Evolutionary conservation across 805 yeast genomes (phyloP), one percentile per base, ranked within the genome.

Genomic region (Phaffomyces opuntiae): DNA sequence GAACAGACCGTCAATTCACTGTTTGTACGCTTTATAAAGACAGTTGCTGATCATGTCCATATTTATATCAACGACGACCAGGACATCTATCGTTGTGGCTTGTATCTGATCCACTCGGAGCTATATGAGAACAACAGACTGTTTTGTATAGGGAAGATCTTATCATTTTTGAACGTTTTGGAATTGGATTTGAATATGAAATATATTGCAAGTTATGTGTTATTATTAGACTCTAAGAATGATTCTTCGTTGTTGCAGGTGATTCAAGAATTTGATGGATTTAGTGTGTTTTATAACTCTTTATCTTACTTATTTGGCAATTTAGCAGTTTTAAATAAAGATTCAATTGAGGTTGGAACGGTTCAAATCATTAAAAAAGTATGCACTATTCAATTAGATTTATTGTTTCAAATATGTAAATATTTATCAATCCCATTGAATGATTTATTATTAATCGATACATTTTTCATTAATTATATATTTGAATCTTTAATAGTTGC

Each of bases 371-470:
- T 52, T 38, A 64, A 64, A 42, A 66, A 70, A 49, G 56, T 72
- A 3, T 67, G 72, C 7, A 63, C 70, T 1, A 66, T 73, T 6
- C 69, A 74, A 47, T 57, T 81, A 56, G 81, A 76, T 52, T 60
- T 82, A 19, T 53, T 79, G 43, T 81, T 69, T 57, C 82, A 79
- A 53, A 60, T 79, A 50, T 74, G 83, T 59, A 70, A 74, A 49
- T 71, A 68, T 31, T 68, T 72, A 48, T 72, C 77, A 49, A 60
- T 81, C 35, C 59, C 65, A 1, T 45, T 60, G 3, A 62, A 64
- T 1, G 78, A 78, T 44, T 54, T 81, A 29, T 54, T 56, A 9
- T 47, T 60, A 14, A 60, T 82, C 36, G 72, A 72, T 40, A 61
- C 60, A 26, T 67, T 66, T 36, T 75, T 80, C 44, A 62, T 81